phyloP scores from a whole-genome alignment of 2,329 filamentous ascomycete species.

The Fusarium heterosporum region DNA sequence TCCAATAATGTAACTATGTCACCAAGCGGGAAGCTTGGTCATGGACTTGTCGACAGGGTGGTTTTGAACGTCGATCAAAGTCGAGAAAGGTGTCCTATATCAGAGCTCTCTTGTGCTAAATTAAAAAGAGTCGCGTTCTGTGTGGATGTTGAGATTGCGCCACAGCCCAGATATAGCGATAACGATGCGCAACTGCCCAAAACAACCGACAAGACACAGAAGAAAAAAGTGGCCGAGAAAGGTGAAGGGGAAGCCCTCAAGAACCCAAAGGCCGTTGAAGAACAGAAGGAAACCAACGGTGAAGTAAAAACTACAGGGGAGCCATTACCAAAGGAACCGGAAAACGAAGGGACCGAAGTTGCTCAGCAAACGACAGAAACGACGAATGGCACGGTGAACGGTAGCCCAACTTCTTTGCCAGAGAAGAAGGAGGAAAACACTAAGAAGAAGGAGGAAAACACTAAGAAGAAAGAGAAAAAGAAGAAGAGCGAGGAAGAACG shows the following conservation, averaged over 20 bases:
- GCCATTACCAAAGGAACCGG: conserved; percentile 54
- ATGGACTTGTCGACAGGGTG: conserved; percentile 81
- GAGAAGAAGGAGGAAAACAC: conserved; percentile 58
- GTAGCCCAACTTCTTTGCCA: conserved; percentile 32
- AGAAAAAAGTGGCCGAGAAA: conserved; percentile 74
- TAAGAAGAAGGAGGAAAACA: conserved; percentile 76
- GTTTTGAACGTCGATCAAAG: conserved; percentile 87
- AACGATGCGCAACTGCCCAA: conserved; percentile 58
- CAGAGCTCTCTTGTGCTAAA: conserved; percentile 83
- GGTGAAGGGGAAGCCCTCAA: conserved; percentile 82
- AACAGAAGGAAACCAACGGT: conserved; percentile 55
- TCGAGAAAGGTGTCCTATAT: conserved; percentile 81
- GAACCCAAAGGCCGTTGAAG: conserved; percentile 69
- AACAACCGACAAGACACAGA: conserved; percentile 63
- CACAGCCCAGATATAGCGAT: conserved; percentile 81
- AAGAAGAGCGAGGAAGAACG: conserved; percentile 93
- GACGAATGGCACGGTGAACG: conserved; percentile 42
- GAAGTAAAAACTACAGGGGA: conserved; percentile 58
- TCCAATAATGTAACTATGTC: conserved; percentile 58
- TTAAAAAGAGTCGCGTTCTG: conserved; percentile 92
- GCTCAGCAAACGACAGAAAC: conserved; percentile 45
- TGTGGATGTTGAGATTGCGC: conserved; percentile 96
- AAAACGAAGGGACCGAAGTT: conserved; percentile 51
- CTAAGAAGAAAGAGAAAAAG: conserved; percentile 93
- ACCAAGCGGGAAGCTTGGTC: conserved; percentile 52